Percentiles rank a stretch among this genome's conserved stretches.
Conservation (phyloP, 768 basidiomycete genomes). For the Termitomyces sp. region DNA sequence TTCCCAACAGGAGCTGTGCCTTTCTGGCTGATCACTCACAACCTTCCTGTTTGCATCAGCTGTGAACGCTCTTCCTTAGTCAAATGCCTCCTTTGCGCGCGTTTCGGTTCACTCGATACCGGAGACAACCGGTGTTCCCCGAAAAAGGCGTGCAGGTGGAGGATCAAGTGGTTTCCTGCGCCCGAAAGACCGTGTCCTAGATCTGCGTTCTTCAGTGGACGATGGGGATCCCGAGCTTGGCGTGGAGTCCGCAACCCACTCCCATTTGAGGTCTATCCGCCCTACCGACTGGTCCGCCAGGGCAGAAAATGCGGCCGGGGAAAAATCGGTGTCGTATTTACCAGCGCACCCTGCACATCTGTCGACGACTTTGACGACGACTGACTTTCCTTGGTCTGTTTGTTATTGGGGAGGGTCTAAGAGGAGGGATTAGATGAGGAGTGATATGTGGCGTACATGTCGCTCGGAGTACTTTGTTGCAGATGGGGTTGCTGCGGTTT, state of each 20-base stretch:
- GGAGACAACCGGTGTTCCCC: not conserved
- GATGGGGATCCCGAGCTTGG: not conserved
- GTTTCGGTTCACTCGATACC: not conserved
- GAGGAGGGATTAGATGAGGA: not conserved
- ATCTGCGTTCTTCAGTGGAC: not conserved
- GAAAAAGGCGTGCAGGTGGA: not conserved
- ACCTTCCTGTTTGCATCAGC: not conserved
- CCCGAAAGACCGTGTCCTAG: not conserved
- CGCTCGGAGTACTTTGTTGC: not conserved
- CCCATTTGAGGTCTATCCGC: conserved; percentile 7
- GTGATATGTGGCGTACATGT: not conserved
- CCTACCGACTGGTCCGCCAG: conserved; percentile 7
- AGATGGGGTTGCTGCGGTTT: not conserved
- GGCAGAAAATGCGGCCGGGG: conserved; percentile 3
- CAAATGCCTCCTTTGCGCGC: not conserved
- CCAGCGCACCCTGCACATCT: conserved; percentile 7
- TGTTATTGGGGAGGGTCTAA: not conserved
- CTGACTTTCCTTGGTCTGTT: conserved; percentile 12
- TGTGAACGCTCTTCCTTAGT: not conserved
- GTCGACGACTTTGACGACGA: conserved; percentile 13
- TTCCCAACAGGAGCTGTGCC: not conserved
- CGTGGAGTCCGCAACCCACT: not conserved
- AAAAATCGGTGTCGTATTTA: conserved; percentile 10
- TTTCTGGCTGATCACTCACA: not conserved
- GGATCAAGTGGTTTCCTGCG: not conserved